Evolutionary conservation across 768 basidiomycete species (phyloP), one percentile per base, ranked within the genome.

Genomic region (Collybia sp.): DNA sequence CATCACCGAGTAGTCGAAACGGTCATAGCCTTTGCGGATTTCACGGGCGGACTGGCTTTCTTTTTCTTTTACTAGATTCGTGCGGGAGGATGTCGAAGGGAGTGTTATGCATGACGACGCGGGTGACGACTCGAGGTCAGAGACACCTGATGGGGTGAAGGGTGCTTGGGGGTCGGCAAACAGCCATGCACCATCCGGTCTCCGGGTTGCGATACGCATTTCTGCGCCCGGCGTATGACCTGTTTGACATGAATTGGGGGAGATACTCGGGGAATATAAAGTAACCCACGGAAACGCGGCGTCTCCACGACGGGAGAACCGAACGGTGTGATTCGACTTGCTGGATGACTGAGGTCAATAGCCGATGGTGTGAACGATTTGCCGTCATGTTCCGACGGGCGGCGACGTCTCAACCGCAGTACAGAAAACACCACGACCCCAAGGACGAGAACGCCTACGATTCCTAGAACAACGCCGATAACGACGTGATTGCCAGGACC

Each of bases 141-240:
- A 58, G 8, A 71, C 62, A 3, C 71, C 69, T 9, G 51, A 36
- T 2, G 73, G 73, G 20, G 64, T 62, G 53, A 73, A 72, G 1
- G 70, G 66, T 3, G 63, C 61, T 13, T 63, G 59, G 1, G 72
- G 66, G 36, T 73, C 68, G 12, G 68, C 60, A 51, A 81, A 80
- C 38, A 73, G 67, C 80, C 79, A 82, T 43, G 70, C 73, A 16
- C 80, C 79, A 49, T 80, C 76, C 8, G 71, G 61, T 36, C 73
- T 66, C 40, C 78, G 71, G 36, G 65, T 59, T 1, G 79, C 79
- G 33, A 80, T 73, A 16, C 79, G 79, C 80, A 82, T 81, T 57
- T 76, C 73, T 46, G 65, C 58, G 11, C 79, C 79, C 0, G 79
- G 77, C 15, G 58, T 69, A 52, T 76, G 77, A 31, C 68, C 80